Percentiles rank a stretch among this genome's conserved stretches.
phyloP scores from a whole-genome alignment of 1,284 basidiomycete species.

The Ceraceosorus bombacis region DNA sequence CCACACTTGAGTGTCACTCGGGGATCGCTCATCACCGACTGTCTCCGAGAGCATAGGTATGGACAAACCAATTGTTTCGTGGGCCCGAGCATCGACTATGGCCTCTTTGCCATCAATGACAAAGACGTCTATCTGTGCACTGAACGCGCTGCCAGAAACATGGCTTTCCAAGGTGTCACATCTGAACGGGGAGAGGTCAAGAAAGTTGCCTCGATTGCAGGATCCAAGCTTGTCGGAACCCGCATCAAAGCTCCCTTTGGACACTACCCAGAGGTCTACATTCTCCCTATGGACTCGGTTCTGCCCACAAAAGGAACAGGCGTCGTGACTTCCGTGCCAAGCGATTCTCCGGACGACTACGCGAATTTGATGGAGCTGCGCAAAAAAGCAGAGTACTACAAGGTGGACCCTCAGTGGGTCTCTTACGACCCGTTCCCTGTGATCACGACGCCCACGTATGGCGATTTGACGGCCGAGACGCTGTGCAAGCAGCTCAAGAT shows the following conservation, averaged over 20 bases:
- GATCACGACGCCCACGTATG: slow-evolving; percentile 78
- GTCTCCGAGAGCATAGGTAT: slow-evolving; percentile 44
- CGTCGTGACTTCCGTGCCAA: slow-evolving; percentile 95
- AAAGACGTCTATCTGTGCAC: slow-evolving; percentile 73
- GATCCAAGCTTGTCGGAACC: slow-evolving; percentile 75
- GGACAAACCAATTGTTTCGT: slow-evolving; percentile 99
- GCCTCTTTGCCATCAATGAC: slow-evolving; percentile 69
- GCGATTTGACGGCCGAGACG: slow-evolving; percentile 80
- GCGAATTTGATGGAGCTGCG: slow-evolving; percentile 81
- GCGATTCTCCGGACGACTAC: slow-evolving; percentile 97
- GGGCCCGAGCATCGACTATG: slow-evolving; percentile 82
- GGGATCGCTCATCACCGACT: neutral
- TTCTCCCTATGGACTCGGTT: slow-evolving; percentile 96
- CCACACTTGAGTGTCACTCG: neutral
- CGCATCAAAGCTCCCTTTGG: slow-evolving; percentile 83
- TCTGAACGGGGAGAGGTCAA: slow-evolving; percentile 48
- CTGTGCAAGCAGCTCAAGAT: slow-evolving; percentile 87
- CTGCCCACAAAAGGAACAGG: slow-evolving; percentile 95
- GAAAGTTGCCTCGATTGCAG: slow-evolving; percentile 49
- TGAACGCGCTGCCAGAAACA: slow-evolving; percentile 83
- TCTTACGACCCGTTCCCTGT: slow-evolving; percentile 80
- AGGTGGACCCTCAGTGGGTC: slow-evolving; percentile 84
- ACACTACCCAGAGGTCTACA: slow-evolving; percentile 77
- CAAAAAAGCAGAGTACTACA: slow-evolving; percentile 96
- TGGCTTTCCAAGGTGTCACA: slow-evolving; percentile 84